Evolutionary conservation across 805 yeast genomes (phyloP), one percentile per base, ranked within the genome.

Genomic region (Ogataea pignaliae): DNA sequence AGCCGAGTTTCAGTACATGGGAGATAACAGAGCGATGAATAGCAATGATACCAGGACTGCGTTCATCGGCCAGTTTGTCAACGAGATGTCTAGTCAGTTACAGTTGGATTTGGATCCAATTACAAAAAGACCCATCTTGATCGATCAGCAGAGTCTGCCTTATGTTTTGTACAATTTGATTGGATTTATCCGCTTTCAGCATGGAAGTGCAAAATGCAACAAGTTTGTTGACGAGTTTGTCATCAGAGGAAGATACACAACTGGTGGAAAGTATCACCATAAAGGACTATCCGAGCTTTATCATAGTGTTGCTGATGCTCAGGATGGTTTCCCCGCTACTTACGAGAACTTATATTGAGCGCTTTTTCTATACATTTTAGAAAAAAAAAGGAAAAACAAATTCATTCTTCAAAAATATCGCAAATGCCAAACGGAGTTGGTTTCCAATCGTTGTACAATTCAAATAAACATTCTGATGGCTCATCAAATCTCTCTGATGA

Each of bases 351-450:
- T 32, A 16, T 8, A 3, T 29, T 36, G 36, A 28, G 11, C 31
- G 29, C 26, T 17, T 9, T 29, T 12, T 28, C n/a, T 34, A 26
- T 29, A 15, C 36, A 8, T 34, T 2, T 11, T 13, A 14, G 34
- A 29, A 34, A 29, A 3, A 31, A 11, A 30, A 33, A 37, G 26
- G 21, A 31, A n/a, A 10, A 29, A 29, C 6, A 26, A 36, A 8
- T 29, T 35, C 12, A 34, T 34, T 30, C 29, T 15, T 36, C 11
- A 26, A 17, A 40, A 8, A 41, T 32, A 32, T 46, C 34, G 26
- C 33, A 43, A 15, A 34, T 34, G 5, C 86, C 86, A 61, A 80
- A 79, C 1, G 85, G 83, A 43, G 61, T 70, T 0, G 83, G 77
- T 17, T 56, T 55, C 84, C 85, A 81, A 31, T 67, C 50, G 0